A percentile compares a stretch with the other conserved stretches of the same genome.
Conservation (phyloP, 2,329 filamentous ascomycete species). For the Aspergillus cejpii region DNA sequence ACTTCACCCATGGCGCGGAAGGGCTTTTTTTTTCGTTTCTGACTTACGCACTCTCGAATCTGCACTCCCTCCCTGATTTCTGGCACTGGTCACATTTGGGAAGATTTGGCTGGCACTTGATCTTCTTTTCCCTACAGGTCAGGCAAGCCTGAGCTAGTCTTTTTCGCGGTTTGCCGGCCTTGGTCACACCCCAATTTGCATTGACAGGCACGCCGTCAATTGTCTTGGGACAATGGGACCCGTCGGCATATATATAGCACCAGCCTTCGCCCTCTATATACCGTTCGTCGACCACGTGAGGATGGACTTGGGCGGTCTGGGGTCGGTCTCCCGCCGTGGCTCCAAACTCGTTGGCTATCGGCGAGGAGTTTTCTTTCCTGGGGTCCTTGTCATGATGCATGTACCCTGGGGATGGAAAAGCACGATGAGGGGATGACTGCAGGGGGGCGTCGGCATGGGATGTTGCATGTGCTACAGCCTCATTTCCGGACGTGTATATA, state of each 20-base stretch:
- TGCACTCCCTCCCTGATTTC: conserved; percentile 80
- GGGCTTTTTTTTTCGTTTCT: background rate
- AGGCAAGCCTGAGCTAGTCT: conserved; percentile 86
- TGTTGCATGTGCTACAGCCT: conserved; percentile 16
- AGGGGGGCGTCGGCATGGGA: conserved; percentile 17
- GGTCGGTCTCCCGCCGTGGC: conserved; percentile 6
- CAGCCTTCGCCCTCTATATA: conserved; percentile 65
- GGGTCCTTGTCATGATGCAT: conserved; percentile 12
- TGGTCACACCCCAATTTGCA: conserved; percentile 87
- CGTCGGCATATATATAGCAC: conserved; percentile 83
- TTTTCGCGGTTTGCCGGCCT: conserved; percentile 88
- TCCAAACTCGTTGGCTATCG: conserved; percentile 3
- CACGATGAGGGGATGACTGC: conserved; percentile 16
- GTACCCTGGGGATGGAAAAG: conserved; percentile 14
- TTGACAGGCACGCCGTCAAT: conserved; percentile 85
- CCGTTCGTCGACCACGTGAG: conserved; percentile 38
- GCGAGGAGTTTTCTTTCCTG: conserved; percentile 6
- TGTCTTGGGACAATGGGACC: conserved; percentile 70
- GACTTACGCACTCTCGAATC: conserved; percentile 77
- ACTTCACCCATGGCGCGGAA: background rate
- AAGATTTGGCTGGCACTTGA: conserved; percentile 86
- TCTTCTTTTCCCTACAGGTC: conserved; percentile 93
- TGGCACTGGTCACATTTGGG: conserved; percentile 86
- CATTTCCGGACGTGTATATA: conserved; percentile 18
- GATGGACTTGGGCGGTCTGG: conserved; percentile 18